Evolutionary conservation across 306 rosid genomes (phyloP).

Genomic region (Geum urbanum): DNA sequence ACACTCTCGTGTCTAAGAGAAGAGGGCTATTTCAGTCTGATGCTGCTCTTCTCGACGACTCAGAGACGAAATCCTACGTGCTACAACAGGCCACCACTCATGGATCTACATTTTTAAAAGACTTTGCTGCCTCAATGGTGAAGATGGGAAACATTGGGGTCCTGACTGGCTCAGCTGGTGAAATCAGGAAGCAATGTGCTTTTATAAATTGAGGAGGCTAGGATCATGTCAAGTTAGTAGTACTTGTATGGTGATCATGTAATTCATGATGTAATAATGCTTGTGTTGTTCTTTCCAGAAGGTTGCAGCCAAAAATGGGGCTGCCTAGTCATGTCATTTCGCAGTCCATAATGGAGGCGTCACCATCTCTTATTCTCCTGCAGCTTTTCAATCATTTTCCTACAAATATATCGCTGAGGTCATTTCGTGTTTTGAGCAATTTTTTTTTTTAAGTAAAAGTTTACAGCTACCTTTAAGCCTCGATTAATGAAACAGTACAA

Average conservation of each 20-base stretch:
- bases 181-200: conserved; percentile 30
- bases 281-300: background rate
- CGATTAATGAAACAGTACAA: too few relatives aligned
- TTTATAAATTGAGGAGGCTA: conserved; percentile 16
- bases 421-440: background rate
- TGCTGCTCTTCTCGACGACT: conserved; percentile 37
- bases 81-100: conserved; percentile 7
- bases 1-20: conserved; percentile 29
- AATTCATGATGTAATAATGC: background rate
- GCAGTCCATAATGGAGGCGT: background rate
- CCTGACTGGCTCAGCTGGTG: conserved; percentile 38
- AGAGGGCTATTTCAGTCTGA: conserved; percentile 45
- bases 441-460: too few relatives aligned
- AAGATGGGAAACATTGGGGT: conserved; percentile 38
- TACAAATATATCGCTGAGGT: background rate
- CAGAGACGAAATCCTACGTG: conserved; percentile 29
- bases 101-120: conserved; percentile 26
- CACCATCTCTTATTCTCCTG: background rate
- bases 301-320: background rate
- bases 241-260: background rate
- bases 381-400: background rate
- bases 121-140: conserved; percentile 39
- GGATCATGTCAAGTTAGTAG: background rate
- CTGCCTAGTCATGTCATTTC: background rate
- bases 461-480: too few relatives aligned